These are phyloP conservation scores for Paracorniculantispora psalliotae DNA, from an alignment of 2,329 filamentous ascomycete genomes.

Conservation along the genomic window DNA sequence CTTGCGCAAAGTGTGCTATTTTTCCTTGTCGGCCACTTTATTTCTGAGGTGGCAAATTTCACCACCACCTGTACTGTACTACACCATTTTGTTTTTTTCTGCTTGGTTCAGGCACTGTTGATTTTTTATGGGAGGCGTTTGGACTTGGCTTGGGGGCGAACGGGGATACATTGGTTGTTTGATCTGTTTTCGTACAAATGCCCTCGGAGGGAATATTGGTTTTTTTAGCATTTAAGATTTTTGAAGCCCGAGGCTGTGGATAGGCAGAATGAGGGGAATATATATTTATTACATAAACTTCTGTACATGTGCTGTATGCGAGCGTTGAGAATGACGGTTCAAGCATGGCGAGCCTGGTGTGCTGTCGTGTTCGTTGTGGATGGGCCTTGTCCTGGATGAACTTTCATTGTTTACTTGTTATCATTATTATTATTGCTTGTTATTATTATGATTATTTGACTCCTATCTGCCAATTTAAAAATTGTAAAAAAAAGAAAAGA, in stretches of 20 bases:
- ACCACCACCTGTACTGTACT: conserved; percentile 6
- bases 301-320: too few species aligned
- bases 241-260: conserved; percentile 6
- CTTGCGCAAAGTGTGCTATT: neutral
- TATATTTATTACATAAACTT: too few species aligned
- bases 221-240: conserved; percentile 10
- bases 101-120: neutral
- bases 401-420: too few species aligned
- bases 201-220: neutral
- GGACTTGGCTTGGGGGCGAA: conserved; percentile 16
- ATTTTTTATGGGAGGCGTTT: conserved; percentile 17
- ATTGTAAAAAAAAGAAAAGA: too few species aligned
- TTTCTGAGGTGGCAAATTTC: neutral
- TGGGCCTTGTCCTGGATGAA: too few species aligned
- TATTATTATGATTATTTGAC: too few species aligned
- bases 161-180: conserved; percentile 9
- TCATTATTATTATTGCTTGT: too few species aligned
- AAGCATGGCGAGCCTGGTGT: too few species aligned
- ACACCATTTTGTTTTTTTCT: neutral
- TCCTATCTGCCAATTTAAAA: too few species aligned
- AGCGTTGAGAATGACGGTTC: too few species aligned
- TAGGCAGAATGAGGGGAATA: neutral
- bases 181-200: conserved; percentile 5
- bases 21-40: neutral
- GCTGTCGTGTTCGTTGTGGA: too few species aligned